A percentile compares a stretch with the other conserved stretches of the same genome.
phyloP scores from a whole-genome alignment of 169 alveolate species.

The Amoebophrya sp. region DNA sequence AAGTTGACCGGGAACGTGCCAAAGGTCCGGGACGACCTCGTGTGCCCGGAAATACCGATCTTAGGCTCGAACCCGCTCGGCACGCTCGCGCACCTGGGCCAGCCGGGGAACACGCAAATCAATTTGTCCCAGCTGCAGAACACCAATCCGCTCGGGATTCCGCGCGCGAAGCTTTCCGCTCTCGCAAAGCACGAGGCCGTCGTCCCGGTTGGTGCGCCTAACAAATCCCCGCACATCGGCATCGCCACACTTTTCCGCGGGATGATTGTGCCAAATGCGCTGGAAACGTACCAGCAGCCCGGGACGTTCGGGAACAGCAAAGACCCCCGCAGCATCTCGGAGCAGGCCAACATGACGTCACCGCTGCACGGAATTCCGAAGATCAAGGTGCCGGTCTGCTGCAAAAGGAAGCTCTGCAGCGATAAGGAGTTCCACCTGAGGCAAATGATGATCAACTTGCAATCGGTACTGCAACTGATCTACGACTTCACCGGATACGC shows the following conservation, averaged over 20 bases:
- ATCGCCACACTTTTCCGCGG: not conserved
- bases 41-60: not conserved
- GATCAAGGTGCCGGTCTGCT: not conserved
- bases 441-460: not conserved
- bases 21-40: not conserved
- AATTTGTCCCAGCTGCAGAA: slow-evolving; percentile 2
- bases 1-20: not conserved
- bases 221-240: not conserved
- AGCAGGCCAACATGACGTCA: not conserved
- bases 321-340: not conserved
- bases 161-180: not conserved
- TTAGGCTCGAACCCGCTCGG: not conserved
- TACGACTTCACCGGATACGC: slow-evolving; percentile 11
- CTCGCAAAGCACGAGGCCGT: not conserved
- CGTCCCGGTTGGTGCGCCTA: no score
- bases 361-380: not conserved
- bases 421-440: not conserved
- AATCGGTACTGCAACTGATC: not conserved
- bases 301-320: not conserved
- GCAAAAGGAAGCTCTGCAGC: not conserved
- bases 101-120: not conserved
- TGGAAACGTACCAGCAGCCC: slow-evolving; percentile 3
- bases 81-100: not conserved
- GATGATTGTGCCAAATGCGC: not conserved
- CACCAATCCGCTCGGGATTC: not conserved